Conservation (phyloP, 2,329 filamentous ascomycete genomes). For the Colletotrichum cordylinicola region DNA sequence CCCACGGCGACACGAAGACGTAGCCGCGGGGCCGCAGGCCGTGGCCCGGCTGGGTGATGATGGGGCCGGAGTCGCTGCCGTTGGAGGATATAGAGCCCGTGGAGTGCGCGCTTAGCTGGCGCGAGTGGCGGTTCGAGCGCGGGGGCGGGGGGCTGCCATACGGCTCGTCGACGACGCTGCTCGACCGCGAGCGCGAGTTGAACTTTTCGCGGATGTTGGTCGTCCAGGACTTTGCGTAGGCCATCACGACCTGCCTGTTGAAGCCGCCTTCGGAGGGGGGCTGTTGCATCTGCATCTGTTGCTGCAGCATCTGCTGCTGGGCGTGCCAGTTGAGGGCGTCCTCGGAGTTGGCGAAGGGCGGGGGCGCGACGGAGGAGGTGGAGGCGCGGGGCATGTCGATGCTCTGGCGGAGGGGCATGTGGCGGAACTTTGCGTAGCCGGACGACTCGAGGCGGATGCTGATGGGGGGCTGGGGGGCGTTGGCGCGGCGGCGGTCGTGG, state of each 20-base stretch:
- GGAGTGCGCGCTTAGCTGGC: constrained; percentile 17
- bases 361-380: not conserved
- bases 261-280: constrained; percentile 41
- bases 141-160: not conserved
- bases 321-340: constrained; percentile 9
- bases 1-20: constrained; percentile 85
- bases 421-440: constrained; percentile 63
- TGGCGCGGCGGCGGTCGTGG: constrained; percentile 23
- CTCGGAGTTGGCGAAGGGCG: constrained; percentile 15
- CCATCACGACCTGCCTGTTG: constrained; percentile 62
- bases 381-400: constrained; percentile 31
- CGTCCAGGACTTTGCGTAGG: constrained; percentile 56
- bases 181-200: constrained; percentile 32
- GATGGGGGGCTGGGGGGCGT: constrained; percentile 45
- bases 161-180: constrained; percentile 23
- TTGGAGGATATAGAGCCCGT: constrained; percentile 13
- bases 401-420: constrained; percentile 46
- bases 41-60: constrained; percentile 49
- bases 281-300: not conserved
- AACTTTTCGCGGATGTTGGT: constrained; percentile 52
- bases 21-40: constrained; percentile 69
- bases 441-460: constrained; percentile 59
- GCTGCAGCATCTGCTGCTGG: constrained; percentile 6
- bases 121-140: constrained; percentile 8
- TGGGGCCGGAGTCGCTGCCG: constrained; percentile 28